These are phyloP conservation scores for Trichophyton schoenleinii DNA, from an alignment of 2,329 filamentous ascomycete species.

Conservation along the genomic window DNA sequence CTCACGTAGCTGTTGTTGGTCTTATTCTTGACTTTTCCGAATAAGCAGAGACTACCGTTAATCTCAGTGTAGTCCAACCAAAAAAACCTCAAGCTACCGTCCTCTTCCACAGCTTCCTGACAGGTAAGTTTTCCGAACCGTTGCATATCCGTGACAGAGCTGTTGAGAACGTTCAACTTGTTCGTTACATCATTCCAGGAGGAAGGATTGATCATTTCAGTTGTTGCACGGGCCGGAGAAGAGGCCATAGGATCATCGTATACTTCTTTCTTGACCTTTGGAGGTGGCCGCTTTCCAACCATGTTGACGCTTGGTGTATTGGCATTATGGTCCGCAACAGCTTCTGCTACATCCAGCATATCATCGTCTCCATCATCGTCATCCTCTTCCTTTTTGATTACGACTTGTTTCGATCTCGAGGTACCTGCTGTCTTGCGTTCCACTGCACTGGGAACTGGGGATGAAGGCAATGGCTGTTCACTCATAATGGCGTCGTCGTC, in stretches of 20 bases:
- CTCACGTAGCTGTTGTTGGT: constrained; percentile 67
- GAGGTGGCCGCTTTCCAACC: constrained; percentile 62
- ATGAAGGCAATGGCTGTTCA: constrained; percentile 77
- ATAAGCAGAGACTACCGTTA: constrained; percentile 81
- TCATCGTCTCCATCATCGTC: constrained; percentile 64
- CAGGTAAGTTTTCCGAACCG: constrained; percentile 69
- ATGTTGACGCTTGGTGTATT: constrained; percentile 68
- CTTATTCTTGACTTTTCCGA: constrained; percentile 92
- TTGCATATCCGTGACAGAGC: constrained; percentile 49
- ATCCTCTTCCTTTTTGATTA: constrained; percentile 42
- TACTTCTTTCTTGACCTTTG: constrained; percentile 57
- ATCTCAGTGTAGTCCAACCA: constrained; percentile 95
- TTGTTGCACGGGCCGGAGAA: constrained; percentile 53
- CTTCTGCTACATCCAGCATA: constrained; percentile 75
- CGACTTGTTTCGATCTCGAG: constrained; percentile 31
- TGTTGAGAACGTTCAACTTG: constrained; percentile 74
- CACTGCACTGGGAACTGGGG: constrained; percentile 66
- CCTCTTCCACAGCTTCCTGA: constrained; percentile 78
- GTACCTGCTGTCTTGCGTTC: constrained; percentile 51
- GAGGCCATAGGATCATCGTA: constrained; percentile 63
- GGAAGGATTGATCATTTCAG: constrained; percentile 58
- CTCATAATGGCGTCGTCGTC: constrained; percentile 67
- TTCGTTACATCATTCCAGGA: constrained; percentile 81
- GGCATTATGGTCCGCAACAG: constrained; percentile 50
- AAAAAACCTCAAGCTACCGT: constrained; percentile 86